These are phyloP conservation scores for Salix udensis DNA, from an alignment of 345 rosid species.

Conservation along the genomic window DNA sequence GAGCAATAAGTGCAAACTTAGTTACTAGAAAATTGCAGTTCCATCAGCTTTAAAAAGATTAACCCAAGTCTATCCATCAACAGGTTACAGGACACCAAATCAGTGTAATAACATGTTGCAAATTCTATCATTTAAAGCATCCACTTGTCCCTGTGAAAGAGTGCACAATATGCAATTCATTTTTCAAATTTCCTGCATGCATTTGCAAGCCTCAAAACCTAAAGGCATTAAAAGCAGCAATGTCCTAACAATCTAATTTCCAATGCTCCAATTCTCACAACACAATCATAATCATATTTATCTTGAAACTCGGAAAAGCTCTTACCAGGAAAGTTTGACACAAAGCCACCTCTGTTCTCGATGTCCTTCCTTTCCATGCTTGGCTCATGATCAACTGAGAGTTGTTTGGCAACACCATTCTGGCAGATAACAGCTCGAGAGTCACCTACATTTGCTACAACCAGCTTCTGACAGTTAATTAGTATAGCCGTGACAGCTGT, in stretches of 20 bases:
- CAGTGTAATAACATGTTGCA: not conserved
- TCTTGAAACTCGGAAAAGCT: not conserved
- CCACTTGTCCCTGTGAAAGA: not conserved
- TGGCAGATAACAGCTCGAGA: slow-evolving; percentile 82
- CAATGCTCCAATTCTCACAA: not conserved
- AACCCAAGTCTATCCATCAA: not conserved
- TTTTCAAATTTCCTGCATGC: not conserved
- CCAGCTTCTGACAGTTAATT: slow-evolving; percentile 63
- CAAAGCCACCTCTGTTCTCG: slow-evolving; percentile 85
- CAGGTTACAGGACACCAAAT: not conserved
- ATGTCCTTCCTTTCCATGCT: slow-evolving; percentile 56
- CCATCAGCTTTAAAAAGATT: not conserved
- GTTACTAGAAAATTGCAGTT: not conserved
- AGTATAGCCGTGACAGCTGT: slow-evolving; percentile 91
- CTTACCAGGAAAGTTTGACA: slow-evolving; percentile 80
- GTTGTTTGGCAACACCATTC: slow-evolving; percentile 62
- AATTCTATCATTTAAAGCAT: not conserved
- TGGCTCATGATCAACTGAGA: slow-evolving; percentile 92
- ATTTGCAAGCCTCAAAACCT: not conserved
- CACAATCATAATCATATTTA: not conserved
- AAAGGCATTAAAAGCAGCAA: not conserved
- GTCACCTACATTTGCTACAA: slow-evolving; percentile 92
- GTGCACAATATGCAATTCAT: not conserved
- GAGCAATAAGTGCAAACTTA: not conserved
- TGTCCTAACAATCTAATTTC: not conserved